Evolutionary conservation across 495 filamentous ascomycete species (phyloP).

Genomic region (Trichoderma reesei): DNA sequence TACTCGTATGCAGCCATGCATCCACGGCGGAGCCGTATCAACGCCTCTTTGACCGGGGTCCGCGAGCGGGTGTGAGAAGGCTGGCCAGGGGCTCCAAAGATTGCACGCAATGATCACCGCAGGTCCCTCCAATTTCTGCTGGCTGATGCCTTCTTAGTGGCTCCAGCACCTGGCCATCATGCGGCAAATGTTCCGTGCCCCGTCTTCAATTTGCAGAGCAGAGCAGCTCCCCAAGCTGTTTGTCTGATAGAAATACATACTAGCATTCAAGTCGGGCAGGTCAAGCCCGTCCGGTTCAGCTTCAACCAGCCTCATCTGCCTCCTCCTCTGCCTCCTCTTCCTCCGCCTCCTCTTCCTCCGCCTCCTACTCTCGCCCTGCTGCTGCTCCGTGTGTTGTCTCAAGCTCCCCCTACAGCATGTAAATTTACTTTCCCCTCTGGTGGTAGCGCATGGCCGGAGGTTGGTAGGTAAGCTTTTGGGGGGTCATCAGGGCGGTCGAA

Average conservation of each 20-base stretch:
- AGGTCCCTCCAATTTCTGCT: constrained; percentile 6
- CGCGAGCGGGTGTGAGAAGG: background rate
- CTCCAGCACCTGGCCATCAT: background rate
- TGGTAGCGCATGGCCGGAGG: constrained; percentile 3
- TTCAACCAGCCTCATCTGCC: too few species aligned
- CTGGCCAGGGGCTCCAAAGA: background rate
- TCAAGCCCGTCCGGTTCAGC: too few species aligned
- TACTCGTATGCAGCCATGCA: background rate
- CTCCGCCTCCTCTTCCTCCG: too few species aligned
- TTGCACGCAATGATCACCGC: constrained; percentile 5
- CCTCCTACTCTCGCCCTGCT: too few species aligned
- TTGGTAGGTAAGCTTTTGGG: background rate
- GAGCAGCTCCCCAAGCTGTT: too few species aligned
- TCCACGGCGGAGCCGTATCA: background rate
- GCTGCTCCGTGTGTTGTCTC: background rate
- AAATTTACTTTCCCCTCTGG: background rate
- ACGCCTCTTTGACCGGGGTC: background rate
- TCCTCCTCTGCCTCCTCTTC: too few species aligned
- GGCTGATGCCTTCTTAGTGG: background rate
- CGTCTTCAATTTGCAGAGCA: too few species aligned
- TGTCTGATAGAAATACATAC: too few species aligned
- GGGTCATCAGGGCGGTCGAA: background rate
- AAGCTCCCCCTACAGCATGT: background rate
- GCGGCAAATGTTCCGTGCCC: background rate
- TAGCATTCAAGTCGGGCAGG: too few species aligned